Evolutionary conservation across 139 green algal genomes (phyloP), one percentile per base, ranked within the genome.

Genomic region (Tetradesmus lagerheimii): DNA sequence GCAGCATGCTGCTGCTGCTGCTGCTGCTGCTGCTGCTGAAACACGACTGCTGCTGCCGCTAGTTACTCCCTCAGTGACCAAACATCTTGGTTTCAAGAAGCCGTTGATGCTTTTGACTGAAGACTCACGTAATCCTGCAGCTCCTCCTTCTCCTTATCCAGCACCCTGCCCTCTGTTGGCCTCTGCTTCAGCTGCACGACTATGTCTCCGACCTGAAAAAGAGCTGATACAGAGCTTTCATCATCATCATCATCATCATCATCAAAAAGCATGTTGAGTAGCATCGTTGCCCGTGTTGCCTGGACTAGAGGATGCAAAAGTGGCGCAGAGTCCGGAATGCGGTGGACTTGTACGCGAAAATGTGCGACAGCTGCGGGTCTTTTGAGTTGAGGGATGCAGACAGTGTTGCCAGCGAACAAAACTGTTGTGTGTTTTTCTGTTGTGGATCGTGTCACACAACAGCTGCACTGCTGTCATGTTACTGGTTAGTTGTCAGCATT

Each of bases 111-210:
- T 76, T 16, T 12, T 41, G 11, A 81, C 23, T 14, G 9, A 66
- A 1, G 23, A 11, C 86, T 86, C 62, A 87, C 87, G 27, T 91
- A 57, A 14, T 91, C 87, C 78, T 91, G 87, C 79, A 27, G 31
- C 11, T 91, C 57, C 57, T 91, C 87, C 20, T 82, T 78, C 38
- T 81, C 57, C 39, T 91, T 86, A 78, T 91, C 57, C 15, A 80
- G 38, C 3, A 91, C 80, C 12, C 80, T 43, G 11, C 88, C 88
- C 15, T 91, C 88, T n/a, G 41, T 15, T 18, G 88, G 88, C 80
- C 77, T 80, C 45, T 91, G 88, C 80, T 91, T 91, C n/a, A 91
- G 6, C 43, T 88, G 79, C 20, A 91, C 37, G 8, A 91, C 80
- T 31, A 71, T 35, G 6, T 71, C 57, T 15, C 80, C 80, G 31